Conservation (phyloP, 2,329 filamentous ascomycete species). For the Ophiobolus disseminans region DNA sequence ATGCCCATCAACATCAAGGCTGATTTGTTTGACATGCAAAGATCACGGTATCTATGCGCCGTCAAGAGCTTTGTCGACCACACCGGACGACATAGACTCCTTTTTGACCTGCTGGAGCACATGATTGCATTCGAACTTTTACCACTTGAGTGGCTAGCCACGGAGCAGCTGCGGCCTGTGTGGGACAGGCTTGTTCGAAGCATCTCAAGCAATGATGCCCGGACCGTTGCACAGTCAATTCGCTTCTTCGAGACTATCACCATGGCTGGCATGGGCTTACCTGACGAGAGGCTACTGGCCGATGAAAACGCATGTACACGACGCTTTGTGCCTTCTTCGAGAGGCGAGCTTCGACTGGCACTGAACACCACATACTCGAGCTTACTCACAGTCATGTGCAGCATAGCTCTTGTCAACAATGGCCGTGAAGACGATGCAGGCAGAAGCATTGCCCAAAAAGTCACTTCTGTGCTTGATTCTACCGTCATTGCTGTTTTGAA, state of each 20-base stretch:
- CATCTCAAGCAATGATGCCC: constrained; percentile 38
- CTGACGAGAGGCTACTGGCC: constrained; percentile 31
- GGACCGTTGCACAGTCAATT: constrained; percentile 32
- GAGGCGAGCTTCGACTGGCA: constrained; percentile 40
- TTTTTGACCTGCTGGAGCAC: constrained; percentile 44
- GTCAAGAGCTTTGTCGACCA: constrained; percentile 36
- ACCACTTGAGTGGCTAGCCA: constrained; percentile 50
- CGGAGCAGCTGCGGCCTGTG: constrained; percentile 41
- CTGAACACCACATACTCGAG: constrained; percentile 46
- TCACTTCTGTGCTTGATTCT: constrained; percentile 34
- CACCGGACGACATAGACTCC: constrained; percentile 39
- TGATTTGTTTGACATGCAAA: constrained; percentile 37
- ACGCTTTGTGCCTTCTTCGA: constrained; percentile 32
- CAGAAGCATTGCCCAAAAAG: constrained; percentile 17
- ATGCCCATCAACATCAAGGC: constrained; percentile 34
- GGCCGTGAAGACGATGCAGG: constrained; percentile 25
- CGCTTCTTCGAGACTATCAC: constrained; percentile 41
- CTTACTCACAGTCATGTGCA: constrained; percentile 43
- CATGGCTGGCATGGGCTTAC: constrained; percentile 37
- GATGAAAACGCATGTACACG: constrained; percentile 25
- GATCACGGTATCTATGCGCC: constrained; percentile 34
- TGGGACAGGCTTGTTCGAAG: constrained; percentile 45
- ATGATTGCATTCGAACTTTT: constrained; percentile 45
- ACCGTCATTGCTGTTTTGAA: constrained; percentile 33
- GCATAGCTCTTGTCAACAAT: constrained; percentile 38